phyloP scores from a whole-genome alignment of 805 yeast species.

The Yarrowia bubula region DNA sequence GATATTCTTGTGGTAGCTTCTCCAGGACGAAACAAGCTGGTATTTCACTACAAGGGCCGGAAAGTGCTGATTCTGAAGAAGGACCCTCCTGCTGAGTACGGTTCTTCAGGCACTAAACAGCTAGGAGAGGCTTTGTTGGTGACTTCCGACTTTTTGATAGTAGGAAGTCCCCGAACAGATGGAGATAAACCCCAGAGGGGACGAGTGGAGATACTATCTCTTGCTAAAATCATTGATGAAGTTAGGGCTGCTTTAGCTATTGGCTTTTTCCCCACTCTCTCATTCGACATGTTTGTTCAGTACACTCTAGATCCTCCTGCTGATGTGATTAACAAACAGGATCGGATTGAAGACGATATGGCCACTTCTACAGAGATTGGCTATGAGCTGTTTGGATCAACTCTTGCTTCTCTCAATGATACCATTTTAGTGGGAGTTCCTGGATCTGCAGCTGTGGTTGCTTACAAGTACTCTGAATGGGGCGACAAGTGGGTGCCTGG shows the following conservation, averaged over 20 bases:
- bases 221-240: background rate
- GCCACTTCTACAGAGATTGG: background rate
- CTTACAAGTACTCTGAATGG: slow-evolving; percentile 1
- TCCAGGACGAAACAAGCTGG: slow-evolving; percentile 5
- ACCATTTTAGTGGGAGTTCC: slow-evolving; percentile 7
- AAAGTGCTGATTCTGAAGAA: background rate
- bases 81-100: background rate
- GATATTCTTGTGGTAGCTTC: slow-evolving; percentile 1
- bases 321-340: background rate
- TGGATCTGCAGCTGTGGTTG: background rate
- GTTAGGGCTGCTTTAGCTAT: background rate
- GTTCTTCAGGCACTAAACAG: background rate
- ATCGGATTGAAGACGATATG: background rate
- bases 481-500: slow-evolving; percentile 3
- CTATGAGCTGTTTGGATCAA: background rate
- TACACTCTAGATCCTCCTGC: background rate
- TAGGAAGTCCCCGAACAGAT: background rate
- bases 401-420: background rate
- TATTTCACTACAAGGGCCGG: slow-evolving; percentile 6
- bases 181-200: slow-evolving; percentile 8
- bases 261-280: background rate
- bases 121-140: slow-evolving; percentile 8
- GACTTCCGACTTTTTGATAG: background rate
- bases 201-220: background rate
- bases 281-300: background rate